These are phyloP conservation scores for Lotmaria passim DNA, from an alignment of 208 protist species.

Conservation along the genomic window DNA sequence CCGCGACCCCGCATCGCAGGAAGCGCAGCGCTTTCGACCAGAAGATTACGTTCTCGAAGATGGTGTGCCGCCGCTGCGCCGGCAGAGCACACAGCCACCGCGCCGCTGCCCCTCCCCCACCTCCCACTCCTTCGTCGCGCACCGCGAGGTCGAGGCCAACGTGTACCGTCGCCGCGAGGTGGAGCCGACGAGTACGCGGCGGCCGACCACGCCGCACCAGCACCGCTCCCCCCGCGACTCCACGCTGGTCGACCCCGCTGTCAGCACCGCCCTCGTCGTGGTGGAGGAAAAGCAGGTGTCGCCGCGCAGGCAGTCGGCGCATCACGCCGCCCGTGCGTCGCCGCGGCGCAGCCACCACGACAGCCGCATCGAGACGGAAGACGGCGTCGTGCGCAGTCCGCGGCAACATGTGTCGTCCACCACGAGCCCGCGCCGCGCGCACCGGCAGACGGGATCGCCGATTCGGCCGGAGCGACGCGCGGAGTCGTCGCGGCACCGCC, in stretches of 20 bases:
- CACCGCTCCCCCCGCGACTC: conserved; percentile 15
- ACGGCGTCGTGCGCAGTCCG: conserved; percentile 26
- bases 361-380: conserved; percentile 3
- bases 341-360: conserved; percentile 29
- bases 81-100: conserved; percentile 45
- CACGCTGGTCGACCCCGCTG: not conserved
- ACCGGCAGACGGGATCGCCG: conserved; percentile 19
- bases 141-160: conserved; percentile 5
- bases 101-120: conserved; percentile 25
- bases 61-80: conserved; percentile 28
- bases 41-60: conserved; percentile 27
- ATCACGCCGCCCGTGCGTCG: conserved; percentile 15
- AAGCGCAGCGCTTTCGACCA: conserved; percentile 4
- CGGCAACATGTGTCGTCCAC: conserved; percentile 10
- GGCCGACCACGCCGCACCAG: not conserved
- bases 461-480: conserved; percentile 25
- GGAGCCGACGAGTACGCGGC: conserved; percentile 11
- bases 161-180: conserved; percentile 32
- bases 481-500: conserved; percentile 14
- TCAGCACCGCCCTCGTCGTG: conserved; percentile 25
- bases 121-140: conserved; percentile 3
- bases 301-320: conserved; percentile 2
- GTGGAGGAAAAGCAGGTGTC: conserved; percentile 22
- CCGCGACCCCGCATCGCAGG: conserved; percentile 1
- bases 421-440: conserved; percentile 17